These are phyloP conservation scores for Kockiozyma suomiensis DNA, from an alignment of 805 yeast genomes.

Conservation along the genomic window DNA sequence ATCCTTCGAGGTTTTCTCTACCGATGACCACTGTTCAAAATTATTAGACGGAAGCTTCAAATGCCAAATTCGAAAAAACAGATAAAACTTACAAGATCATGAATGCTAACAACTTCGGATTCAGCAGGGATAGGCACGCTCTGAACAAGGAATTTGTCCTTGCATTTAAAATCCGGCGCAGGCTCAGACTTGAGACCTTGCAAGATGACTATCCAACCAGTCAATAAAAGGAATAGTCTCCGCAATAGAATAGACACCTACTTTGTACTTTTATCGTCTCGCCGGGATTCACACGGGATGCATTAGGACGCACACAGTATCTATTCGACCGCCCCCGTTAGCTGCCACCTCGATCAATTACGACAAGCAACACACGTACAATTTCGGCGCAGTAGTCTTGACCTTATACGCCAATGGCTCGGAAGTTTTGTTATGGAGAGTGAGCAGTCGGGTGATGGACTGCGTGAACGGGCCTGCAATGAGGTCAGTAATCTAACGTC, in stretches of 20 bases:
- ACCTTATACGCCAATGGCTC: conserved; percentile 84
- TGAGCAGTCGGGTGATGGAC: conserved; percentile 65
- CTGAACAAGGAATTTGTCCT: conserved; percentile 90
- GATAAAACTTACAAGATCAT: conserved; percentile 24
- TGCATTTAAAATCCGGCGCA: conserved; percentile 70
- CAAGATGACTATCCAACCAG: conserved; percentile 56
- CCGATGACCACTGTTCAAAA: conserved; percentile 28
- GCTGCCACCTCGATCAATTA: background rate
- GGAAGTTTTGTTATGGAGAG: conserved; percentile 60
- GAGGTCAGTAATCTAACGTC: too few species aligned
- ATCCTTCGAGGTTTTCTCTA: conserved; percentile 16
- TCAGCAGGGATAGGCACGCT: conserved; percentile 65
- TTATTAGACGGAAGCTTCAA: too few species aligned
- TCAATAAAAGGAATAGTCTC: background rate
- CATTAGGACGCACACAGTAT: conserved; percentile 94
- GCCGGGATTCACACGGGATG: conserved; percentile 78
- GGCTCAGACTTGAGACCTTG: conserved; percentile 83
- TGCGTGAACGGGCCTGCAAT: conserved; percentile 78
- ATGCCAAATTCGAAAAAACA: too few species aligned
- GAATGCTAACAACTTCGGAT: conserved; percentile 18
- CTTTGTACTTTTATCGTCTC: conserved; percentile 65
- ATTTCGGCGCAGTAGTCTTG: conserved; percentile 95
- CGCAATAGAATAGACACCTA: conserved; percentile 13
- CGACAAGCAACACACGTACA: conserved; percentile 45
- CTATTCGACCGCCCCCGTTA: conserved; percentile 25